Percentiles rank a stretch among this genome's conserved stretches.
Evolutionary conservation across 2,329 filamentous ascomycete genomes (phyloP).

Genomic region (Stemphylium vesicarium): DNA sequence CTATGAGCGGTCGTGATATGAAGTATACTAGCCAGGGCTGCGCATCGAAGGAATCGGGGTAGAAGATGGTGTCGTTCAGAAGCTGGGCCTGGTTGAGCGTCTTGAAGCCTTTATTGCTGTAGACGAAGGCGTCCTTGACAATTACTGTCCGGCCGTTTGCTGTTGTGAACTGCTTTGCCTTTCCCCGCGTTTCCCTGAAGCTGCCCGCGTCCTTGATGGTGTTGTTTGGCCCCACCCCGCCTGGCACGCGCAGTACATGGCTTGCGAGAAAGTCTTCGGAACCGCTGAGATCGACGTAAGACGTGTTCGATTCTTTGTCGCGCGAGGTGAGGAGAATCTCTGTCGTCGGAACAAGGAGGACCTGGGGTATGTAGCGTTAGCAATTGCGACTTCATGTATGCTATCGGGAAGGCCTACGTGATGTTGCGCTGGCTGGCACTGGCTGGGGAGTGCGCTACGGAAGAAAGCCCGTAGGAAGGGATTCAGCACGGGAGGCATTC

Average conservation of each 20-base stretch:
- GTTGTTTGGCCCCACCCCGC: constrained; percentile 53
- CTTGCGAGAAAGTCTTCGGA: constrained; percentile 96
- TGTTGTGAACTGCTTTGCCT: constrained; percentile 93
- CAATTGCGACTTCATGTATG: neutral
- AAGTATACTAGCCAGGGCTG: constrained; percentile 97
- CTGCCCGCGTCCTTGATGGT: constrained; percentile 59
- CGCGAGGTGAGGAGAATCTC: constrained; percentile 87
- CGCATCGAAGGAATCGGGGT: constrained; percentile 84
- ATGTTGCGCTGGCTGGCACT: constrained; percentile 90
- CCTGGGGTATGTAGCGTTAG: constrained; percentile 46
- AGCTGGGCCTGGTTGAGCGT: constrained; percentile 87
- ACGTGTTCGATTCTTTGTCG: constrained; percentile 82
- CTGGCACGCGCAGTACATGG: constrained; percentile 89
- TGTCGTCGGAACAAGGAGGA: constrained; percentile 91
- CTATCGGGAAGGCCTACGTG: constrained; percentile 62
- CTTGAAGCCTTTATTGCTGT: constrained; percentile 99
- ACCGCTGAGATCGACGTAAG: constrained; percentile 79
- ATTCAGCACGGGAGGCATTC: constrained; percentile 95
- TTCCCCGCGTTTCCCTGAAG: constrained; percentile 84
- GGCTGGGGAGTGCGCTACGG: constrained; percentile 87
- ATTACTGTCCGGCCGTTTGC: constrained; percentile 92
- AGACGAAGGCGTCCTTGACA: constrained; percentile 89
- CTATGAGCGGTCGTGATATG: constrained; percentile 87
- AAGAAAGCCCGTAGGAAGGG: constrained; percentile 99
- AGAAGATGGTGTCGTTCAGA: constrained; percentile 83